Evolutionary conservation across 2,329 filamentous ascomycete species (phyloP), one percentile per base, ranked within the genome.

Genomic region (Epichloe scottii): DNA sequence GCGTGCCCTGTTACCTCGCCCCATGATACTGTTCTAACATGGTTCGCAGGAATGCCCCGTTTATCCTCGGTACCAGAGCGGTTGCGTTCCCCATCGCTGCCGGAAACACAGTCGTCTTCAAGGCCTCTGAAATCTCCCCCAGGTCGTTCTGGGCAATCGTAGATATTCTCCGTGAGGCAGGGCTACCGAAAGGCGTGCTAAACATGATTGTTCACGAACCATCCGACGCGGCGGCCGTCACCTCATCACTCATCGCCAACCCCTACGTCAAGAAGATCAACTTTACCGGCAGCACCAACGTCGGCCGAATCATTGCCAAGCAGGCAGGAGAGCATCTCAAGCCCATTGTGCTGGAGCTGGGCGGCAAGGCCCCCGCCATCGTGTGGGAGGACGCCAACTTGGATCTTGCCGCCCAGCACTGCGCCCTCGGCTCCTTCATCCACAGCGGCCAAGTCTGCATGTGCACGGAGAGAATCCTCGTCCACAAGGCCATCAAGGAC

Each of bases 371-470:
- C 0, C 81, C 81, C 0, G 82, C 85, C 2, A 84, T 95, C 54
- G 81, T 95, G 0, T 81, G 85, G 64, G 82, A 87, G 48, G 89
- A 95, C 64, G 88, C 89, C 14, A 78, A 95, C 60, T 63, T 95
- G 40, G 75, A 85, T 33, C 73, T 79, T 23, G 87, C 89, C 0
- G 89, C 86, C 0, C 65, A 73, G 12, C 77, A 81, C 59, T 87
- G 84, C 58, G 80, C 80, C 0, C 64, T 85, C 1, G 88, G 87
- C 3, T 74, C 86, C 0, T 89, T 90, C 62, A 60, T 88, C 53
- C 78, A 91, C 63, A 72, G 73, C 2, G 89, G 89, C 0, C 89
- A 95, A 69, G 81, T 93, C 44, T 94, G 89, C 73, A 93, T 94
- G 87, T 77, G 78, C 17, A 93, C 88, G 0, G 88, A 94, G 68